Base-by-base conservation (phyloP, 805 yeast genomes). In the Teunomyces atbi region DNA sequence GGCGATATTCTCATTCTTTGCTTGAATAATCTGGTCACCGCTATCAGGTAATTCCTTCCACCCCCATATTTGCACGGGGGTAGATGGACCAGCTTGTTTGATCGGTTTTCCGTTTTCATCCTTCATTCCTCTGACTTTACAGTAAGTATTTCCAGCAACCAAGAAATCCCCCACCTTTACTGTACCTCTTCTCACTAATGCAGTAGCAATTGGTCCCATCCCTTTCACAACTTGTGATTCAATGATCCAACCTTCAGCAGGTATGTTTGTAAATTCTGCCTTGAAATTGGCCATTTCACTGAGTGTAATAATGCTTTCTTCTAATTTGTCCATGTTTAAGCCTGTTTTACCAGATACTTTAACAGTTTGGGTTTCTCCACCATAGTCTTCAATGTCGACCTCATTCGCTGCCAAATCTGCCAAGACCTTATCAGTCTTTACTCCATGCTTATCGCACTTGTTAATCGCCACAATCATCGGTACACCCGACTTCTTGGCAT, bases 41-140 rank as follows among this genome's bases (percentile, higher is more conserved):
- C 96, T 94, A 44, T 81, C 87, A 0, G 98, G 98, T 30, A 91
- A 68, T 29, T 83, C 91, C 60, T 86, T 90, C 99, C 99, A 94
- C 0, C 99, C 99, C 61, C 88, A 77, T 6, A 94, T 74, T 57
- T 89, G 96, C 1, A 89, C 95, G 0, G 98, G 97, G 6, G 86
- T 83, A 0, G 96, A 84, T 0, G 99, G 98, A 0, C 81, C 79
- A 0, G 96, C 97, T 26, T 63, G 48, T 48, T 81, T 79, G 6
- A 89, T 64, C 0, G 73, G 47, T 52, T 81, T 81, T 3, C 92
- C 91, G 47, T 69, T 61, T 53, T 89, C 96, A 63, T 89, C 87
- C 46, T 76, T 77, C 78, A 94, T 78, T 13, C 84, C 81, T 55
- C 84, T 80, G 1, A 92, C 91, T 60, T 86, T 87, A 65, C 97